These are phyloP conservation scores for Coniochaeta ligniaria DNA, from an alignment of 2,329 filamentous ascomycete genomes.

Conservation along the genomic window DNA sequence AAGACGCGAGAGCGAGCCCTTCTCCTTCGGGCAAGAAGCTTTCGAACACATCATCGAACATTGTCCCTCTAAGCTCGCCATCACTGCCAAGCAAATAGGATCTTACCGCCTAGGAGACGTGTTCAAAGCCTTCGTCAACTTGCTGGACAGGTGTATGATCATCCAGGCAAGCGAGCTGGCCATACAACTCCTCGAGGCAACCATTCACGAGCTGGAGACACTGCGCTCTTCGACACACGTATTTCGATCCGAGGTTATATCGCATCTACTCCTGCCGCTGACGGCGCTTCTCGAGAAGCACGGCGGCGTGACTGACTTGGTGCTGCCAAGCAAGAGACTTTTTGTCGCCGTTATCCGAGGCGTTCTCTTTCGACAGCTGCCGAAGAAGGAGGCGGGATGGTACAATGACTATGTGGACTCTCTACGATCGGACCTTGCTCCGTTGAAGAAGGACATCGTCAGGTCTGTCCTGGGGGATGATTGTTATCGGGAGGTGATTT, in stretches of 20 bases:
- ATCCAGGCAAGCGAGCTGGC: background rate
- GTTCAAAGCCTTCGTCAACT: background rate
- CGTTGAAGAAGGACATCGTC: background rate
- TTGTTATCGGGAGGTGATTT: background rate
- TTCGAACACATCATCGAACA: background rate
- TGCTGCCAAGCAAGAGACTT: background rate
- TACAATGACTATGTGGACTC: background rate
- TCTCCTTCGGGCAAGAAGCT: background rate
- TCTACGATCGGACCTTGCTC: background rate
- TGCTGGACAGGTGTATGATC: background rate
- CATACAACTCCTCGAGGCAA: too few species aligned
- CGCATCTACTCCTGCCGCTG: background rate
- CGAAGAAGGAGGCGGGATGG: background rate
- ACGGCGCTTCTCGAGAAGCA: background rate
- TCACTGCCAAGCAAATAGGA: background rate
- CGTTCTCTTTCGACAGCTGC: background rate
- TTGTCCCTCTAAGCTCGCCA: background rate
- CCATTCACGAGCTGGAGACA: background rate
- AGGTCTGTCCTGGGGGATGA: background rate
- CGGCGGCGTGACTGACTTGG: background rate
- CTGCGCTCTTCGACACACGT: background rate
- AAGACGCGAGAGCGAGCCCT: background rate
- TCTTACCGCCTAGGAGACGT: too few species aligned
- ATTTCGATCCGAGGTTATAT: background rate
- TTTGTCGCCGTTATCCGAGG: background rate